These are phyloP conservation scores for Parastagonospora avenae DNA, from an alignment of 2,329 filamentous ascomycete genomes.

Conservation along the genomic window DNA sequence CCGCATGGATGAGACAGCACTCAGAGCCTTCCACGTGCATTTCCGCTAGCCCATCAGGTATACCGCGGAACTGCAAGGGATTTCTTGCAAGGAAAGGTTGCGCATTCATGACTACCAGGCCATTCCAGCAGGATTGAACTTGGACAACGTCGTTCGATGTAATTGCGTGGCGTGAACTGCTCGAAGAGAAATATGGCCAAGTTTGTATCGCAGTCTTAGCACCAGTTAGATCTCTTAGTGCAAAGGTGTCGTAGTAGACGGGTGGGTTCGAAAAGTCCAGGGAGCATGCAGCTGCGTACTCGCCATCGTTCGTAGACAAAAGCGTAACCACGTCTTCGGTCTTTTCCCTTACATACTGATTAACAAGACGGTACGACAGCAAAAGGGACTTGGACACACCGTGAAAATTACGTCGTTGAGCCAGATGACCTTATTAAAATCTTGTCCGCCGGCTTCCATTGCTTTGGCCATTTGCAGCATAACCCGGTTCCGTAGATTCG, in stretches of 20 bases:
- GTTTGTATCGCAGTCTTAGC: constrained; percentile 56
- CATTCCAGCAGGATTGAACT: constrained; percentile 71
- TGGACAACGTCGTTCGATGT: constrained; percentile 45
- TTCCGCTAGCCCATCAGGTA: constrained; percentile 63
- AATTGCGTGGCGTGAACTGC: constrained; percentile 59
- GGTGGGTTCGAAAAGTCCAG: constrained; percentile 62
- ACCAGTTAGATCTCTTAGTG: constrained; percentile 60
- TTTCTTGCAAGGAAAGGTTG: constrained; percentile 16
- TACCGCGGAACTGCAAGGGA: constrained; percentile 63
- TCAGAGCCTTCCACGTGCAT: constrained; percentile 74
- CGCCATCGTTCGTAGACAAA: too few relatives aligned
- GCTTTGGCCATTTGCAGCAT: too few relatives aligned
- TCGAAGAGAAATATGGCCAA: constrained; percentile 64
- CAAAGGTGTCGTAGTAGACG: constrained; percentile 67
- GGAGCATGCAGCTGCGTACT: too few relatives aligned
- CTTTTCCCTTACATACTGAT: too few relatives aligned
- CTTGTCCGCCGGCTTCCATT: too few relatives aligned
- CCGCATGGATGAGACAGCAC: constrained; percentile 75
- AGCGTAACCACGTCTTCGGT: too few relatives aligned
- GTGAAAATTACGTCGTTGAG: too few relatives aligned
- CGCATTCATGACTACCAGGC: constrained; percentile 50
- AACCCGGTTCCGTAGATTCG: too few relatives aligned
- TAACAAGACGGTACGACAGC: too few relatives aligned
- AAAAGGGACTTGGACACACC: too few relatives aligned
- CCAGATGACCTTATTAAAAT: too few relatives aligned